Percentiles rank a stretch among this genome's conserved stretches.
Evolutionary conservation across 495 filamentous ascomycete species (phyloP).

Genomic region (Apiosordaria backusii): DNA sequence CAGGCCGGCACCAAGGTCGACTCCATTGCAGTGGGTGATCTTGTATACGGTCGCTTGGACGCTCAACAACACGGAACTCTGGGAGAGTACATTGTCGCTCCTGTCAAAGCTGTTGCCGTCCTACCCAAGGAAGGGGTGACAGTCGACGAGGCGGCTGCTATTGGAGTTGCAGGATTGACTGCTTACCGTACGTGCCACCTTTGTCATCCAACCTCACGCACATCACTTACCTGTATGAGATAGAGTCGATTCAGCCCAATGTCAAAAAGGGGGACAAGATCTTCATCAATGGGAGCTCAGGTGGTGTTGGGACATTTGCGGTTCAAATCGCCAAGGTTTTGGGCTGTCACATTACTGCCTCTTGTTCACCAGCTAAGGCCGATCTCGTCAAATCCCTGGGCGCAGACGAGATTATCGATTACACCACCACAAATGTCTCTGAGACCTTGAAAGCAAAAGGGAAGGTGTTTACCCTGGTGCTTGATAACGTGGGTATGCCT

Average conservation of each 20-base stretch:
- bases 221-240: background rate
- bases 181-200: constrained; percentile 42
- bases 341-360: constrained; percentile 60
- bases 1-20: constrained; percentile 33
- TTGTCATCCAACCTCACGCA: background rate
- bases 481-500: constrained; percentile 60
- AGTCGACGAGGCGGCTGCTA: constrained; percentile 46
- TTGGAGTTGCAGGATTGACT: constrained; percentile 56
- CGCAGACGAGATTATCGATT: constrained; percentile 68
- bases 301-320: constrained; percentile 58
- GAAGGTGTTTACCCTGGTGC: constrained; percentile 50
- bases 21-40: constrained; percentile 45
- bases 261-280: constrained; percentile 54
- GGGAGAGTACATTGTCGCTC: constrained; percentile 49
- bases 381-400: constrained; percentile 57
- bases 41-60: constrained; percentile 53
- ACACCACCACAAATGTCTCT: constrained; percentile 53
- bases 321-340: constrained; percentile 65
- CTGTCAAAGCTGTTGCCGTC: constrained; percentile 26
- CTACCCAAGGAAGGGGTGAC: constrained; percentile 53
- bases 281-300: constrained; percentile 67
- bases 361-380: constrained; percentile 57
- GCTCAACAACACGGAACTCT: constrained; percentile 50
- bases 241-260: constrained; percentile 51
- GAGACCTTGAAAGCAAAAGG: constrained; percentile 47